A percentile compares a stretch with the other conserved stretches of the same genome.
phyloP scores from a whole-genome alignment of 257 asterid species.

The Orobanche coerulescens region DNA sequence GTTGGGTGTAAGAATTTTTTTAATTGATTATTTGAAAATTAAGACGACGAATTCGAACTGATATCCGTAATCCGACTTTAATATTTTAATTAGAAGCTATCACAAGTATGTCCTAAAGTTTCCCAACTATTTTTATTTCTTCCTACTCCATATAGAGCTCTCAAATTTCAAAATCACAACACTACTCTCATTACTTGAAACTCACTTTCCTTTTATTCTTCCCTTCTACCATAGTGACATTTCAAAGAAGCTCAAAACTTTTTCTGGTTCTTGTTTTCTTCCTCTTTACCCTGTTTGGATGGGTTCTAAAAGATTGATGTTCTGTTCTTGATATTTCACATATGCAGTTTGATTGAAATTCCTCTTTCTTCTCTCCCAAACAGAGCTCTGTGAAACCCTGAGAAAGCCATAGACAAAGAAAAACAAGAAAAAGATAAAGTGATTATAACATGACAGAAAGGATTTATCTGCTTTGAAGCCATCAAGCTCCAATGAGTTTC shows the following conservation, averaged over 20 bases:
- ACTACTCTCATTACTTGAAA: too few species aligned
- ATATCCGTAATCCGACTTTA: too few species aligned
- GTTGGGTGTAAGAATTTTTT: too few species aligned
- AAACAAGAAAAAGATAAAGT: not conserved
- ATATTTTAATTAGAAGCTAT: too few species aligned
- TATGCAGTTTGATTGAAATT: constrained; percentile 19
- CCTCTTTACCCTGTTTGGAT: constrained; percentile 13
- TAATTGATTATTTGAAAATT: too few species aligned
- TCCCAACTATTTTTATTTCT: too few species aligned
- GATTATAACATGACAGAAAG: constrained; percentile 25
- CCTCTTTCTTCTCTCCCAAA: constrained; percentile 15
- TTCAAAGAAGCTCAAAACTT: not conserved
- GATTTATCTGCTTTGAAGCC: constrained; percentile 27
- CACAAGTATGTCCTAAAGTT: too few species aligned
- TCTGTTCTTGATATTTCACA: constrained; percentile 18
- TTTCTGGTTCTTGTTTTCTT: not conserved
- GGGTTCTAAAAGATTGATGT: constrained; percentile 5
- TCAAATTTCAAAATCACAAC: not conserved
- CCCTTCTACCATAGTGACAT: not conserved
- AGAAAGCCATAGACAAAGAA: too few species aligned
- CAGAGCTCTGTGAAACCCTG: too few species aligned
- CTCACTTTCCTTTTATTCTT: too few species aligned
- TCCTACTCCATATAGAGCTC: too few species aligned
- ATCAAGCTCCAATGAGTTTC: constrained; percentile 27
- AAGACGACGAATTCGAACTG: too few species aligned